Evolutionary conservation across 306 rosid genomes (phyloP), one percentile per base, ranked within the genome.

Genomic region (Vigna hirtella): DNA sequence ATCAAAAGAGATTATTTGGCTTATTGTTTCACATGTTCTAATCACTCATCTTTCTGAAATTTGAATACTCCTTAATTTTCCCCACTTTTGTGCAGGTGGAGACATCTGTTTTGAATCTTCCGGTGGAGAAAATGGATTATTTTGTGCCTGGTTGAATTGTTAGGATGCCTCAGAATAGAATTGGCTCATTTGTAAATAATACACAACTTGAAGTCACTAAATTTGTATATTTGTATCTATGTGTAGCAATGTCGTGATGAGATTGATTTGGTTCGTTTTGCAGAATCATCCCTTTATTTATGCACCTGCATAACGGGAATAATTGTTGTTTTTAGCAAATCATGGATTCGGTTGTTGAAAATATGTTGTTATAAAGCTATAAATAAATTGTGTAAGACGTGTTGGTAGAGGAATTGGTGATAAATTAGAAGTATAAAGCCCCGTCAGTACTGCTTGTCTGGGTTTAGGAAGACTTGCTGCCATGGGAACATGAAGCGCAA

Each of bases 51-150:
- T 32, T 47, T 74, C 49, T 40, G 73, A 72, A 72, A 79, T 63
- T 30, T 50, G 13, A 22, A 10, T 16, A 7, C 45, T 47, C 3
- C 4, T 76, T 34, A 38, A 8, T 7, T 51, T 32, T 32, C 67
- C 32, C 32, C 13, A 18, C 26, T 73, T 28, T 65, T 76, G 57
- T 78, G 50, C 72, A 95, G 98, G 98, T 83, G 74, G 98, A 87
- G 75, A 81, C 97, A 64, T 91, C 98, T 18, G 91, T 86, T 77
- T 77, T 91, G 82, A 95, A 95, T 85, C 91, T 95, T 63, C 93
- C 98, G 0, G 89, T 91, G 83, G 98, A 91, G 64, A 91, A 95
- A 88, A 95, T 95, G 98, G 98, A 95, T 73, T 95, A 74, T 82
- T 92, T 82, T 61, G 91, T 95, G 48, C 90, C 98, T 9, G 98